Evolutionary conservation across 2,329 filamentous ascomycete species (phyloP).

Genomic region (Metarhizium robertsii): DNA sequence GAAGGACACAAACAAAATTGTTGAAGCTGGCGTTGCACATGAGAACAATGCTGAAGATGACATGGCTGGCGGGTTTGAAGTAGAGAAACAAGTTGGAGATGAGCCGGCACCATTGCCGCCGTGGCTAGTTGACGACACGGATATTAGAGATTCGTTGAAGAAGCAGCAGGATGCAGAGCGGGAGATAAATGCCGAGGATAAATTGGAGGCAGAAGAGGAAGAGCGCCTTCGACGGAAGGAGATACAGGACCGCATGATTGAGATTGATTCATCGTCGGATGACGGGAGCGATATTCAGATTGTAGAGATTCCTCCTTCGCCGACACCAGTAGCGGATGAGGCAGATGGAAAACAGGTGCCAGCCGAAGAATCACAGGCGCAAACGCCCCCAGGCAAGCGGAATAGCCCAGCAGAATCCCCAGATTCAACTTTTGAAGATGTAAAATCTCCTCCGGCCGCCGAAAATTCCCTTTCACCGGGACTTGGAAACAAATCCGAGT

Average conservation of each 20-base stretch:
- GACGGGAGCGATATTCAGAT: constrained; percentile 49
- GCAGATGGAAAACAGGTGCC: not conserved
- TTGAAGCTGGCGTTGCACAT: constrained; percentile 12
- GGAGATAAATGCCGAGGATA: constrained; percentile 56
- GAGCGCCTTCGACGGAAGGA: constrained; percentile 34
- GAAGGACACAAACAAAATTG: constrained; percentile 12
- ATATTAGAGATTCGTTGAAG: constrained; percentile 55
- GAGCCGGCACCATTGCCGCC: constrained; percentile 58
- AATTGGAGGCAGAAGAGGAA: constrained; percentile 46
- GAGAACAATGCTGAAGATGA: constrained; percentile 34
- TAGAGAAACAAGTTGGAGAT: constrained; percentile 31
- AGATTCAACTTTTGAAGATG: constrained; percentile 28
- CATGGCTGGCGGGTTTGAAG: constrained; percentile 57
- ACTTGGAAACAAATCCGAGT: constrained; percentile 16
- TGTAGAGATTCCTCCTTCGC: constrained; percentile 35
- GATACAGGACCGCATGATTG: constrained; percentile 42
- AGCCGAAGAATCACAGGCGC: not conserved
- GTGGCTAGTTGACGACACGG: constrained; percentile 59
- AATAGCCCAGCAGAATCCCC: constrained; percentile 4
- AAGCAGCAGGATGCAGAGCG: constrained; percentile 47
- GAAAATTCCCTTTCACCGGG: not conserved
- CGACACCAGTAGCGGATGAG: constrained; percentile 11
- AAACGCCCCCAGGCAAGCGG: not conserved
- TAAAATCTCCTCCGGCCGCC: constrained; percentile 14
- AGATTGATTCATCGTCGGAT: constrained; percentile 54